Conservation (phyloP, 805 yeast genomes). For the Yamadazyma sp. region DNA sequence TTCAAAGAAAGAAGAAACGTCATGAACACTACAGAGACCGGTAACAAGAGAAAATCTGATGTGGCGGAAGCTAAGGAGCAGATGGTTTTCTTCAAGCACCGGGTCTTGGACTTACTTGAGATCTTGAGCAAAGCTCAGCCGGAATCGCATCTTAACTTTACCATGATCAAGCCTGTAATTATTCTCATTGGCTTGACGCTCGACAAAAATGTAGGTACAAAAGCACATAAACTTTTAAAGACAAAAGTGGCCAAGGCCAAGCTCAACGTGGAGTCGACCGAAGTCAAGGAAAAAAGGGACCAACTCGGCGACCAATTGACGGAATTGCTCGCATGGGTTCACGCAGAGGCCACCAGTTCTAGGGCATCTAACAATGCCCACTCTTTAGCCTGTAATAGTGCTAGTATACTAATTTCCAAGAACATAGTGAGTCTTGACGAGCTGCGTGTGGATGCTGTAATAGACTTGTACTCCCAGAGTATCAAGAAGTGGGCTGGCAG, state of each 20-base stretch:
- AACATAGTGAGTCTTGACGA: conserved; percentile 42
- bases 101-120: conserved; percentile 77
- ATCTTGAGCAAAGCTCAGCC: conserved; percentile 51
- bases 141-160: conserved; percentile 38
- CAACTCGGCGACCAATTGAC: conserved; percentile 23
- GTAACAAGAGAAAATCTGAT: conserved; percentile 68
- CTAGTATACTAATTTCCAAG: conserved; percentile 66
- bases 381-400: conserved; percentile 59
- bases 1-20: conserved; percentile 81
- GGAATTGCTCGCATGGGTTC: conserved; percentile 41
- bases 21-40: conserved; percentile 48
- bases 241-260: conserved; percentile 54
- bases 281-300: conserved; percentile 14
- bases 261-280: conserved; percentile 15
- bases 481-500: conserved; percentile 61
- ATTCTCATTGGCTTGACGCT: conserved; percentile 62
- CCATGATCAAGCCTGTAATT: conserved; percentile 56
- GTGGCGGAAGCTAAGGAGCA: conserved; percentile 77
- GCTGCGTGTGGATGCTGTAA: conserved; percentile 39
- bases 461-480: conserved; percentile 55
- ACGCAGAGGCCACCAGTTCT: conserved; percentile 29
- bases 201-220: conserved; percentile 68
- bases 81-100: conserved; percentile 73
- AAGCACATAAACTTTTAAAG: conserved; percentile 72
- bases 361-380: conserved; percentile 49